These are phyloP conservation scores for Theobroma cacao DNA, from an alignment of 345 rosid genomes.

Conservation along the genomic window DNA sequence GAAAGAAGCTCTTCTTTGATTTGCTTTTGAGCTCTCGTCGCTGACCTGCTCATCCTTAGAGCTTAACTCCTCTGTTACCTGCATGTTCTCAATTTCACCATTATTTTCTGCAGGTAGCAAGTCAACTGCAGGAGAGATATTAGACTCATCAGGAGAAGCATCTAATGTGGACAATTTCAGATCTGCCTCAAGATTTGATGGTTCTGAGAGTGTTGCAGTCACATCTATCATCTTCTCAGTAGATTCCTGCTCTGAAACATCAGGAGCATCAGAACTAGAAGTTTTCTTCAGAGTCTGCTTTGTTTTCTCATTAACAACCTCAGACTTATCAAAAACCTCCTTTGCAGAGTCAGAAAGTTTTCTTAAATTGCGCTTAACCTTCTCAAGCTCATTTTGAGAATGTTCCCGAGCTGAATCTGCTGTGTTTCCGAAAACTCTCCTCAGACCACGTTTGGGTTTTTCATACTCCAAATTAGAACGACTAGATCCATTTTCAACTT, in stretches of 20 bases:
- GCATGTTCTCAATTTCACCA: constrained; percentile 36
- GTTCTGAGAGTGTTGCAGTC: constrained; percentile 25
- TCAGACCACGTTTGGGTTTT: constrained; percentile 45
- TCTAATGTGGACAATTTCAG: constrained; percentile 18
- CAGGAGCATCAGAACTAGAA: constrained; percentile 29
- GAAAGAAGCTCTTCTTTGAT: constrained; percentile 63
- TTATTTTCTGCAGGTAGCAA: constrained; percentile 26
- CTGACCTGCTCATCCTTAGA: constrained; percentile 35
- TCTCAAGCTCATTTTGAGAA: constrained; percentile 45
- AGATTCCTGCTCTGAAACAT: constrained; percentile 35
- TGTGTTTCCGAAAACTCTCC: constrained; percentile 39
- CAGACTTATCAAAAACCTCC: constrained; percentile 41
- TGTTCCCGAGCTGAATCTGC: constrained; percentile 40
- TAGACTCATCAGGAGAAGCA: constrained; percentile 26
- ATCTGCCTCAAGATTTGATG: constrained; percentile 26
- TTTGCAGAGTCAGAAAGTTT: constrained; percentile 40
- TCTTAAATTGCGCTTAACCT: constrained; percentile 47
- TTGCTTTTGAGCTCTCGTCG: constrained; percentile 40
- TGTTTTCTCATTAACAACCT: constrained; percentile 42
- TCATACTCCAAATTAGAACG: constrained; percentile 35
- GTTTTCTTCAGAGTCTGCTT: constrained; percentile 39
- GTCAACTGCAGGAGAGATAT: constrained; percentile 21
- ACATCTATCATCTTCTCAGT: constrained; percentile 36
- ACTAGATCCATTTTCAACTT: constrained; percentile 36
- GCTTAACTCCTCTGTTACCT: constrained; percentile 28